A percentile compares a stretch with the other conserved stretches of the same genome.
Conservation (phyloP, 2,329 filamentous ascomycete species). For the Chrysoporthe cubensis region DNA sequence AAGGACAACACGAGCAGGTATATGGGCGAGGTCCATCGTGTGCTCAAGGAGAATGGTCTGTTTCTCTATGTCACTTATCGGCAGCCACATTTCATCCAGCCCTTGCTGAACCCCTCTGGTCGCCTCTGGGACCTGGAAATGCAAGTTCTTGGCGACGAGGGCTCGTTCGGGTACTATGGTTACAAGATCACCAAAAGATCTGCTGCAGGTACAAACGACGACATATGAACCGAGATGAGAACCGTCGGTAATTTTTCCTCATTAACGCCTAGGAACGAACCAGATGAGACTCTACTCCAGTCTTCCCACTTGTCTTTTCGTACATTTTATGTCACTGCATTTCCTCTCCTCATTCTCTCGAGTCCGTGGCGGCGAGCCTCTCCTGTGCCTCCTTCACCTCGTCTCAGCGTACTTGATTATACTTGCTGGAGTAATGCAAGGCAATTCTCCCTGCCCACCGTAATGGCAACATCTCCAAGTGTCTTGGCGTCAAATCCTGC, state of each 20-base stretch:
- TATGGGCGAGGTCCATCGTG: too few species aligned
- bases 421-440: conserved; percentile 18
- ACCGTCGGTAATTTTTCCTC: neutral
- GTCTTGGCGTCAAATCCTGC: conserved; percentile 26
- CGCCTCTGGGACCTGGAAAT: neutral
- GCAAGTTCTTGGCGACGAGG: neutral
- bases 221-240: neutral
- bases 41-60: too few species aligned
- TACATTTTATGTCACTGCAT: neutral
- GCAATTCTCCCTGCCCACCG: conserved; percentile 27
- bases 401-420: neutral
- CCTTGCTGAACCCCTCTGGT: too few species aligned
- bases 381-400: neutral
- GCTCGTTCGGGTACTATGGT: neutral
- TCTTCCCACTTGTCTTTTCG: neutral
- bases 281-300: neutral
- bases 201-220: neutral
- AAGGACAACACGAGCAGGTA: too few species aligned
- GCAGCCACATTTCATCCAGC: too few species aligned
- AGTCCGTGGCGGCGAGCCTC: neutral
- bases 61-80: too few species aligned
- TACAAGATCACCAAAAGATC: neutral
- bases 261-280: neutral
- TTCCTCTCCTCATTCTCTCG: neutral
- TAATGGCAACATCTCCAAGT: conserved; percentile 23